Evolutionary conservation across 495 filamentous ascomycete genomes (phyloP).

Genomic region (Glarea lozoyensis): DNA sequence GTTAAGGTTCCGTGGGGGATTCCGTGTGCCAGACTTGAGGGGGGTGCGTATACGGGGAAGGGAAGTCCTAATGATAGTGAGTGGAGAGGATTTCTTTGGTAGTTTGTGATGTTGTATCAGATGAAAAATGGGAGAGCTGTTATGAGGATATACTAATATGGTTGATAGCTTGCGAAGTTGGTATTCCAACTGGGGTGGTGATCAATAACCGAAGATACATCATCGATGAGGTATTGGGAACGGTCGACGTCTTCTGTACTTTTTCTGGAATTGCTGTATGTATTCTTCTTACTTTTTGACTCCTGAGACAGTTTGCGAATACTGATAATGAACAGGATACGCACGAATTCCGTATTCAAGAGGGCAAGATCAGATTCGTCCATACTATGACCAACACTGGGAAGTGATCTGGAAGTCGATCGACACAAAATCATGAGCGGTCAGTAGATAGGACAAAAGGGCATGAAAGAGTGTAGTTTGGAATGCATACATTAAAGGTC

Average conservation of each 20-base stretch:
- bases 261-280: no score
- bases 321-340: conserved; percentile 12
- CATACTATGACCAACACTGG: conserved; percentile 23
- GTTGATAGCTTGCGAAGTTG: conserved; percentile 13
- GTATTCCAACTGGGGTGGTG: conserved; percentile 8
- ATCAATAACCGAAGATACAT: conserved; percentile 22
- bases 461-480: no score
- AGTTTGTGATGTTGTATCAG: no score
- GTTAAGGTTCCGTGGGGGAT: conserved; percentile 20
- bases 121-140: no score
- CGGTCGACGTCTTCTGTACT: conserved; percentile 17
- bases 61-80: conserved; percentile 7
- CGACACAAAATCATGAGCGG: no score
- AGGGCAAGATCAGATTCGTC: conserved; percentile 22
- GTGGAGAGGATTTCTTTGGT: no score
- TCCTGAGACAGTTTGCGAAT: no score
- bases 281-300: no score
- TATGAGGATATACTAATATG: no score
- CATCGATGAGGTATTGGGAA: conserved; percentile 21
- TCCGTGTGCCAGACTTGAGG: conserved; percentile 19
- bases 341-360: conserved; percentile 19
- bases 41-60: conserved; percentile 7
- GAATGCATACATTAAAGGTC: no score
- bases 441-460: no score
- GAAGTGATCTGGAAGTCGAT: no score